Conservation (phyloP, 2,329 filamentous ascomycete genomes). For the Pseudogymnoascus destructans region DNA sequence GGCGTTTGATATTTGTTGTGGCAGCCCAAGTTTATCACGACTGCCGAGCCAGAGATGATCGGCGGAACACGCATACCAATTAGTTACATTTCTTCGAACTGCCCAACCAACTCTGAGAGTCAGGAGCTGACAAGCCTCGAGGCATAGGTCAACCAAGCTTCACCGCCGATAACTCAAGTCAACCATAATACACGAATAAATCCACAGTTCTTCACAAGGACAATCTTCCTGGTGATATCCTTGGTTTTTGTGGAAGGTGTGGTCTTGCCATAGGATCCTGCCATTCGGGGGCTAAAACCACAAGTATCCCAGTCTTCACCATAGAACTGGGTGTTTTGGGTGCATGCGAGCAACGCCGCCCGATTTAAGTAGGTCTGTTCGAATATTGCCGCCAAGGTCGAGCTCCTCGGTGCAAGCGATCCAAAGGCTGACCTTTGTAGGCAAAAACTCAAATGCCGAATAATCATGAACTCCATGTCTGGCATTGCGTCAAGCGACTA, state of each 20-base stretch:
- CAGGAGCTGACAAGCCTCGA: background rate
- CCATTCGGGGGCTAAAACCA: too few relatives aligned
- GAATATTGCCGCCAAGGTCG: constrained; percentile 13
- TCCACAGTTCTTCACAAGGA: background rate
- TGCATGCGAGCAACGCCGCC: constrained; percentile 13
- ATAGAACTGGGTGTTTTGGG: constrained; percentile 15
- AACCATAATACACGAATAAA: background rate
- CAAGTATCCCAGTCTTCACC: background rate
- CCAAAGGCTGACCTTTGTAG: constrained; percentile 16
- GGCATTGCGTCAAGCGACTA: too few relatives aligned
- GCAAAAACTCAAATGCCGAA: too few relatives aligned
- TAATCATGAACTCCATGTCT: too few relatives aligned
- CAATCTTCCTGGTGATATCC: background rate
- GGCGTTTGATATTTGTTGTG: background rate
- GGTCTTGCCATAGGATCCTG: background rate
- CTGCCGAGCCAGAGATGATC: background rate
- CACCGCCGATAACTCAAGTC: background rate
- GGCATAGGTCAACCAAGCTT: background rate
- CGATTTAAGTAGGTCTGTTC: constrained; percentile 16
- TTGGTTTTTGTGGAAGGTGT: background rate
- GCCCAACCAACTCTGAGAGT: background rate
- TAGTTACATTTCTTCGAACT: background rate
- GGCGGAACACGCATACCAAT: background rate
- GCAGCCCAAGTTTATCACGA: background rate
- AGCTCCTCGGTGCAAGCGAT: constrained; percentile 14